These are phyloP conservation scores for Hepatocystis sp. DNA, from an alignment of 169 alveolate species.

Conservation along the genomic window DNA sequence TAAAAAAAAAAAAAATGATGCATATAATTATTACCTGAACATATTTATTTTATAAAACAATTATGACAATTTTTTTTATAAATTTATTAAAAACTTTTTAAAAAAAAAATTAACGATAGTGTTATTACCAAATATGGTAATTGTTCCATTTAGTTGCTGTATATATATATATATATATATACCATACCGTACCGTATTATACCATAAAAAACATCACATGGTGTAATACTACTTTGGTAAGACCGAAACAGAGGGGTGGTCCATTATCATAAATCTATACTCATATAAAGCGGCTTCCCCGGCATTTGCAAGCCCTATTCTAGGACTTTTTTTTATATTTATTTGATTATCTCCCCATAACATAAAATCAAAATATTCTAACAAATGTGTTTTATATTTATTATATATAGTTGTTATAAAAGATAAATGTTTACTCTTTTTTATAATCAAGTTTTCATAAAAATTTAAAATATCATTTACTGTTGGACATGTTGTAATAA, in stretches of 20 bases:
- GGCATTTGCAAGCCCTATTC: slow-evolving; percentile 55
- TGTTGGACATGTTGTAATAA: slow-evolving; percentile 38
- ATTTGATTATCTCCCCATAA: slow-evolving; percentile 19
- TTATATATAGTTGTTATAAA: slow-evolving; percentile 14
- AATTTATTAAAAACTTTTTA: no score
- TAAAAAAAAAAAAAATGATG: no score
- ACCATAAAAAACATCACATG: no score
- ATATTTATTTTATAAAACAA: no score
- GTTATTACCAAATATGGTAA: no score
- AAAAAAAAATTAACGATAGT: no score
- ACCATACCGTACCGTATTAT: no score
- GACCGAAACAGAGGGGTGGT: slow-evolving; percentile 58
- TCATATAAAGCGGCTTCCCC: slow-evolving; percentile 63
- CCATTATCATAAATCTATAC: slow-evolving; percentile 41
- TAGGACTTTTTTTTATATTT: slow-evolving; percentile 27
- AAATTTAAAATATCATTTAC: slow-evolving; percentile 15
- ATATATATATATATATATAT: no score
- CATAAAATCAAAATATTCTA: slow-evolving; percentile 36
- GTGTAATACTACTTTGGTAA: slow-evolving; percentile 13
- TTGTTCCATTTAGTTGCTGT: no score
- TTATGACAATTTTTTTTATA: no score
- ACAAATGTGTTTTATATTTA: slow-evolving; percentile 13
- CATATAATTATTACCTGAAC: no score
- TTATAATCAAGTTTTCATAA: slow-evolving; percentile 18
- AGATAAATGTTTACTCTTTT: not conserved